A percentile compares a stretch with the other conserved stretches of the same genome.
phyloP scores from a whole-genome alignment of 352 stramenopile genomes.

The Discostella stelligera region DNA sequence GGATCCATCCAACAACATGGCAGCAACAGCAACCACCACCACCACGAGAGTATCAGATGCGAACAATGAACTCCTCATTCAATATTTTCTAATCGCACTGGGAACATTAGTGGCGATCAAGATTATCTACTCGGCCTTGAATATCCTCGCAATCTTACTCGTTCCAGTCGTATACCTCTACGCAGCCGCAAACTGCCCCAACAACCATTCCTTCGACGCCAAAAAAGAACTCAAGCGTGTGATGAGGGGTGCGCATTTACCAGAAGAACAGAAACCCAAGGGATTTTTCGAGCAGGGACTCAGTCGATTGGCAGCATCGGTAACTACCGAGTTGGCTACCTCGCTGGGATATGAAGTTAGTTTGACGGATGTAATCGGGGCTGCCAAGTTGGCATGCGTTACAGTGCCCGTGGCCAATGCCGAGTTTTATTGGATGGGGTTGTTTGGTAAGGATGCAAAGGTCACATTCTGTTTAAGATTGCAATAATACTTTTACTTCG shows the following conservation, averaged over 20 bases:
- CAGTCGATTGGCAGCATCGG: constrained; percentile 47
- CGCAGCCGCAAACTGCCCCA: constrained; percentile 46
- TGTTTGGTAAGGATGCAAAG: constrained; percentile 26
- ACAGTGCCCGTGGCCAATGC: constrained; percentile 43
- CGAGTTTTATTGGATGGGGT: constrained; percentile 73
- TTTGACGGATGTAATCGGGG: constrained; percentile 43
- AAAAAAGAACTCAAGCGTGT: constrained; percentile 74
- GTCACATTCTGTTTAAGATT: too few relatives aligned
- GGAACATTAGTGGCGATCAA: constrained; percentile 17
- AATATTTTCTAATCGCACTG: constrained; percentile 18
- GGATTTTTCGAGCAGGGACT: constrained; percentile 50
- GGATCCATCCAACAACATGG: too few relatives aligned
- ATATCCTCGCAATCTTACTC: constrained; percentile 31
- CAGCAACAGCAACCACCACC: not conserved
- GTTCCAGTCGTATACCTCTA: constrained; percentile 61
- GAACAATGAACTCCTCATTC: constrained; percentile 26
- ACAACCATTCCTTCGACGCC: constrained; percentile 58
- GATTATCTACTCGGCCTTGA: constrained; percentile 18
- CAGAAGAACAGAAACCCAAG: constrained; percentile 65
- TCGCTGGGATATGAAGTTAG: constrained; percentile 55
- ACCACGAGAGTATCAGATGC: constrained; percentile 4
- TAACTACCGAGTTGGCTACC: constrained; percentile 62
- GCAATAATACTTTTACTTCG: constrained; percentile 10
- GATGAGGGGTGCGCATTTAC: constrained; percentile 64
- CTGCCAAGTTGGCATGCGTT: constrained; percentile 35